phyloP scores from a whole-genome alignment of 2,329 filamentous ascomycete species.

The Alternaria atra region DNA sequence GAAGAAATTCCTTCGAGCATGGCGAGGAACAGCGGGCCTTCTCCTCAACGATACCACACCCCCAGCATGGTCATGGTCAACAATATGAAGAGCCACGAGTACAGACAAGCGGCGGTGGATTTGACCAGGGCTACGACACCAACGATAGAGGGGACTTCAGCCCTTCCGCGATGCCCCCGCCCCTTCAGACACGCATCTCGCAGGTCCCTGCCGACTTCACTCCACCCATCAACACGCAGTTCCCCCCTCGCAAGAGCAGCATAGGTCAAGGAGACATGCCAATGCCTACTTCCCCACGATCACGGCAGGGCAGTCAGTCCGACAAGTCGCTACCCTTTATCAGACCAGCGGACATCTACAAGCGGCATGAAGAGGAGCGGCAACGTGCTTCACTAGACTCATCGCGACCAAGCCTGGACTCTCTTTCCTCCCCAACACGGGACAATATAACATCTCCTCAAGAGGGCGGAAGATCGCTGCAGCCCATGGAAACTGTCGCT shows the following conservation, averaged over 20 bases:
- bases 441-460: conserved; percentile 32
- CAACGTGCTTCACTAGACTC: conserved; percentile 67
- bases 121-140: conserved; percentile 44
- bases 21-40: conserved; percentile 64
- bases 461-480: conserved; percentile 34
- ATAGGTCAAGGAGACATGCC: conserved; percentile 56
- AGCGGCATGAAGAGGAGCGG: conserved; percentile 72
- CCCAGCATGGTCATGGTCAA: conserved; percentile 25
- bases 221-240: conserved; percentile 53
- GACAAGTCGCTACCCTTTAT: conserved; percentile 70
- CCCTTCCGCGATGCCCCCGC: conserved; percentile 62
- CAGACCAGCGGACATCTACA: conserved; percentile 80
- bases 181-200: conserved; percentile 56
- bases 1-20: conserved; percentile 63
- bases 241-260: conserved; percentile 70
- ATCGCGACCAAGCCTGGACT: conserved; percentile 65
- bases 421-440: conserved; percentile 45
- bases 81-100: conserved; percentile 23
- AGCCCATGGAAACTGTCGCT: conserved; percentile 62
- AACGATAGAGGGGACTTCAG: conserved; percentile 60
- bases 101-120: conserved; percentile 41
- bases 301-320: conserved; percentile 46
- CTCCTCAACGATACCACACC: conserved; percentile 46
- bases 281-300: conserved; percentile 34
- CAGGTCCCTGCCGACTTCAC: conserved; percentile 47